Conservation (phyloP, 2,329 filamentous ascomycete species). For the Aureobasidium lini region DNA sequence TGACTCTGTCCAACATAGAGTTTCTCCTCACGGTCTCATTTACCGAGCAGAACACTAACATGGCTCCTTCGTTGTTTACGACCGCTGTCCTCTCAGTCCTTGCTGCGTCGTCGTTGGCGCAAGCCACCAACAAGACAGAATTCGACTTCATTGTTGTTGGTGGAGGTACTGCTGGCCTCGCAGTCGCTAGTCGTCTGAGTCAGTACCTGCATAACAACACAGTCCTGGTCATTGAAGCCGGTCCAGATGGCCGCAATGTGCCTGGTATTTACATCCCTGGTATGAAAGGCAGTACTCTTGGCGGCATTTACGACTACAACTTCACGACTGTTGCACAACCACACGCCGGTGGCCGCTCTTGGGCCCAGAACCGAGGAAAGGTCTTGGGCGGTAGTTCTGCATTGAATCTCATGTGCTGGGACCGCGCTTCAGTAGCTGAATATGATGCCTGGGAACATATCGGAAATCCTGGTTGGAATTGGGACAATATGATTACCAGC, state of each 20-base stretch:
- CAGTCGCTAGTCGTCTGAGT: slow-evolving; percentile 24
- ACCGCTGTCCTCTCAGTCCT: not conserved
- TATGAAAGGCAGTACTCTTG: slow-evolving; percentile 19
- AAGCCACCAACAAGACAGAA: not conserved
- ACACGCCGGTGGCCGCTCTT: slow-evolving; percentile 33
- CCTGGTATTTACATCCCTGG: slow-evolving; percentile 20
- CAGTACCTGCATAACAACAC: slow-evolving; percentile 22
- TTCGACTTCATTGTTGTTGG: slow-evolving; percentile 25
- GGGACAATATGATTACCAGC: slow-evolving; percentile 29
- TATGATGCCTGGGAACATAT: slow-evolving; percentile 30
- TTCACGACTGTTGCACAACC: slow-evolving; percentile 39
- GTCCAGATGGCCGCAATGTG: slow-evolving; percentile 17
- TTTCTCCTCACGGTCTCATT: not conserved
- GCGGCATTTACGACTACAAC: slow-evolving; percentile 33
- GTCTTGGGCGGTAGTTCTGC: slow-evolving; percentile 32
- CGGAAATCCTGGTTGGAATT: slow-evolving; percentile 35
- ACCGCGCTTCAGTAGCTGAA: slow-evolving; percentile 20
- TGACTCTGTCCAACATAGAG: not conserved
- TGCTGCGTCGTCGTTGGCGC: not conserved
- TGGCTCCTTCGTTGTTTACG: not conserved
- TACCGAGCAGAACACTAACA: not conserved
- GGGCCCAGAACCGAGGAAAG: slow-evolving; percentile 35
- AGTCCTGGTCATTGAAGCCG: slow-evolving; percentile 27
- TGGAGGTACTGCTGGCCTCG: slow-evolving; percentile 24
- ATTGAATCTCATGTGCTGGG: slow-evolving; percentile 27